A percentile compares a stretch with the other conserved stretches of the same genome.
phyloP scores from a whole-genome alignment of 2,329 filamentous ascomycete genomes.

The Exophiala xenobiotica region DNA sequence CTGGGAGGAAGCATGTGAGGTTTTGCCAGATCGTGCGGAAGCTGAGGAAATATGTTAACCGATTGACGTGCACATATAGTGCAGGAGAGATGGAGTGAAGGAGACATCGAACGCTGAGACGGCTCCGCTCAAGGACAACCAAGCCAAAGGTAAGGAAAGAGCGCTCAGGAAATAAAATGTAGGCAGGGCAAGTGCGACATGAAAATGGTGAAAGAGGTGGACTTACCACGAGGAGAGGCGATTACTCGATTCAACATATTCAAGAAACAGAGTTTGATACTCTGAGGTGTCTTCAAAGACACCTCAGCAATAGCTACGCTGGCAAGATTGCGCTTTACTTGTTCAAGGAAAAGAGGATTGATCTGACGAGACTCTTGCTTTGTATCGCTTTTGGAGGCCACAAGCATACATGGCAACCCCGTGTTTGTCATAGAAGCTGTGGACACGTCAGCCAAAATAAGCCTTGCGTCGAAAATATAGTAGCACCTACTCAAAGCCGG shows the following conservation, averaged over 20 bases:
- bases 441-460: background rate
- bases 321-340: slow-evolving; percentile 60
- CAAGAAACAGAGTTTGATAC: slow-evolving; percentile 72
- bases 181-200: background rate
- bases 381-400: slow-evolving; percentile 87
- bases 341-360: slow-evolving; percentile 66
- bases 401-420: slow-evolving; percentile 67
- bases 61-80: too few relatives aligned
- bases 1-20: slow-evolving; percentile 10
- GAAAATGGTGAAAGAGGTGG: slow-evolving; percentile 26
- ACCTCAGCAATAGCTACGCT: slow-evolving; percentile 73
- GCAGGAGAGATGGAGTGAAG: too few relatives aligned
- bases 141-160: too few relatives aligned
- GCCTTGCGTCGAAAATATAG: background rate
- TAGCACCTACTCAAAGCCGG: slow-evolving; percentile 69
- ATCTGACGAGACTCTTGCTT: slow-evolving; percentile 69
- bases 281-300: slow-evolving; percentile 67
- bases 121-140: too few relatives aligned
- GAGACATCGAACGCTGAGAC: too few relatives aligned
- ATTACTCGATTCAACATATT: slow-evolving; percentile 72
- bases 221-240: slow-evolving; percentile 65
- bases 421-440: slow-evolving; percentile 27
- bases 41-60: slow-evolving; percentile 8
- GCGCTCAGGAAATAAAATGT: too few relatives aligned
- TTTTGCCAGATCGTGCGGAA: slow-evolving; percentile 12